Evolutionary conservation across 345 rosid species (phyloP), one percentile per base, ranked within the genome.

Genomic region (Pugionium cornutum): DNA sequence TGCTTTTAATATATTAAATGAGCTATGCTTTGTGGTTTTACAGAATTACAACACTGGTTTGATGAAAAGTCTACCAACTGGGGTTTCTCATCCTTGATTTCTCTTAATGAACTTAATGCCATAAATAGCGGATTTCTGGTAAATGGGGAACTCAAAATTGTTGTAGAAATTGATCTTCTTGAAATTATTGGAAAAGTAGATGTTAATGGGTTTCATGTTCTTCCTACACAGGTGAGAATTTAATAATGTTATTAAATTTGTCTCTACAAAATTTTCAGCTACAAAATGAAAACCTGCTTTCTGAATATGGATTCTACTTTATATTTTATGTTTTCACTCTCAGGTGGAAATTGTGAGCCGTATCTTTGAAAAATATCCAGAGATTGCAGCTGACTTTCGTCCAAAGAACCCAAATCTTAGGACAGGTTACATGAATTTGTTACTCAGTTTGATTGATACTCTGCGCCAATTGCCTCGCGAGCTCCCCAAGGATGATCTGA

Each of bases 71-170:
- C 37, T 6, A 0, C 0, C 7, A 7, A 1, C 57, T 49, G 56
- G 67, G 67, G 67, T 30, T 7, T 7, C 5, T 4, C 30, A n/a
- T 7, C n/a, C 7, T 4, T 50, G 18, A 25, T 63, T 63, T 2
- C 37, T 4, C 57, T 53, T 53, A 10, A 4, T n/a, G 37, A 63
- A 37, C 18, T 65, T 9, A 2, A 51, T 31, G 49, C 49, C 26
- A 41, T 51, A 11, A n/a, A 30, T 51, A 43, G 68, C 1, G 69
- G 60, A n/a, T 65, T 53, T 32, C 60, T 51, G 4, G 55, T 76
- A 42, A 83, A 85, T 72, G 91, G 85, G 46, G 73, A 79, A 1
- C 80, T 84, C 58, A 66, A 81, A 6, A 67, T 92, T 50, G 92
- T 83, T 81, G 90, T 77, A 55, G 95, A 87, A 74, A 78, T 92